A percentile compares a stretch with the other conserved stretches of the same genome.
Conservation (phyloP, 2,329 filamentous ascomycete species). For the Phaeophleospora eucalypticola region DNA sequence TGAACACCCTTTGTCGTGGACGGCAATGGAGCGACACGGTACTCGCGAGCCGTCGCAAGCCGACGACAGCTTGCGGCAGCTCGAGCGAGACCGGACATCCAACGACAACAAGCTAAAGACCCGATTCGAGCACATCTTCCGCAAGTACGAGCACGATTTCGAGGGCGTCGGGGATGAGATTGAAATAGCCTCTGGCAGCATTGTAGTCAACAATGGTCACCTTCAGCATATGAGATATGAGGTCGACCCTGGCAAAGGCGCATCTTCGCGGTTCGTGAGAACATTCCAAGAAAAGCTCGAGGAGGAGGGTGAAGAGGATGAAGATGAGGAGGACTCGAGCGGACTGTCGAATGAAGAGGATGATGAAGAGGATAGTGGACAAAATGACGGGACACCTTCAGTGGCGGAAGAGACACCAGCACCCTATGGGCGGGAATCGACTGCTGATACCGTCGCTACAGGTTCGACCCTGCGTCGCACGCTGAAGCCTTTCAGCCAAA, state of each 20-base stretch:
- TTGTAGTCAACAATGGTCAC: slow-evolving; percentile 91
- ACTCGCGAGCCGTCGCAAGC: neutral
- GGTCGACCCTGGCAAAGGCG: slow-evolving; percentile 44
- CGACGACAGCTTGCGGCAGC: slow-evolving; percentile 8
- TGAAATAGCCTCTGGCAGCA: slow-evolving; percentile 72
- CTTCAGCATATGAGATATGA: slow-evolving; percentile 60
- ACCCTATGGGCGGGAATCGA: too few relatives aligned
- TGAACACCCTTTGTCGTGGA: neutral
- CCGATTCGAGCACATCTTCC: slow-evolving; percentile 83
- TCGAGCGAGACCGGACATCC: slow-evolving; percentile 26
- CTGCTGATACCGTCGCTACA: neutral
- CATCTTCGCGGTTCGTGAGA: slow-evolving; percentile 29
- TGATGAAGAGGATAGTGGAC: neutral
- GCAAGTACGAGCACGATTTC: slow-evolving; percentile 70
- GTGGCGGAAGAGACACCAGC: neutral
- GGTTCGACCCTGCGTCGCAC: neutral
- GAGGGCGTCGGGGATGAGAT: slow-evolving; percentile 83
- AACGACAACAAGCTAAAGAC: slow-evolving; percentile 72
- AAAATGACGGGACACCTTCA: neutral
- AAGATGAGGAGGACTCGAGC: slow-evolving; percentile 22
- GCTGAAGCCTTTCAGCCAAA: neutral
- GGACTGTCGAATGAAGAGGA: slow-evolving; percentile 5
- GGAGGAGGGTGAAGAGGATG: slow-evolving; percentile 31
- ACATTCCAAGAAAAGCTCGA: slow-evolving; percentile 32
- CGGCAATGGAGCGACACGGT: neutral